Base-by-base conservation (phyloP, 116 monocot species). In the Cymodocea nodosa region DNA sequence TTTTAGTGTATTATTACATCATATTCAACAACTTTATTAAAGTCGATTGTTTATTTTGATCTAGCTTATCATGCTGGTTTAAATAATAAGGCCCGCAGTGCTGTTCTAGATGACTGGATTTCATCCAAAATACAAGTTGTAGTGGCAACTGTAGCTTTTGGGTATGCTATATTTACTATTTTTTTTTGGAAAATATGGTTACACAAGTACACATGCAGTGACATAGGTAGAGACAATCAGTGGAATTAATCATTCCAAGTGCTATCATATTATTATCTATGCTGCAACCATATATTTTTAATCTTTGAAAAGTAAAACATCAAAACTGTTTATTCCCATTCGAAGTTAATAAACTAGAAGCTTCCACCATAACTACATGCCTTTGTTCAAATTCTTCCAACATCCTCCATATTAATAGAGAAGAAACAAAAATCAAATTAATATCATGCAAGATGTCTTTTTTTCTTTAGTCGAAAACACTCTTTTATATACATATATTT, bases 121-220 rank as follows among this genome's bases (percentile, higher is more conserved):
- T 94, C 89, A 71, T 89, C 84, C 59, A 82, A 70, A 79, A 77
- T 81, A 66, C 86, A 84, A 79, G 94, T 89, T 75, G 84, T 94
- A 67, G 89, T 87, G 63, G 94, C 94, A 74, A 94, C 94, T 55
- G 87, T 94, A 16, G 94, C 94, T 73, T 94, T 94, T 71, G 94
- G 94, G 89, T 94, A 94, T 23, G 63, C 8, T 35, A 17, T 14
- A 3, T 12, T 58, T 59, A 30, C 20, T 52, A 52, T 35, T 54
- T 16, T 14, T 51, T 54, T 51, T 18, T 64, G 34, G 39, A 64
- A 44, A 44, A 44, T 44, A 44, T 44, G 44, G 11, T 44, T 6
- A 6, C 4, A 44, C 44, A 44, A 6, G 2, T 35, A 66, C 49
- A 74, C 17, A 52, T 4, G 34, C 11, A 35, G 13, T 60, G 2